Percentiles rank a stretch among this genome's conserved stretches.
Conservation (phyloP, 768 basidiomycete genomes). For the Omphalotus guepiniiformis region DNA sequence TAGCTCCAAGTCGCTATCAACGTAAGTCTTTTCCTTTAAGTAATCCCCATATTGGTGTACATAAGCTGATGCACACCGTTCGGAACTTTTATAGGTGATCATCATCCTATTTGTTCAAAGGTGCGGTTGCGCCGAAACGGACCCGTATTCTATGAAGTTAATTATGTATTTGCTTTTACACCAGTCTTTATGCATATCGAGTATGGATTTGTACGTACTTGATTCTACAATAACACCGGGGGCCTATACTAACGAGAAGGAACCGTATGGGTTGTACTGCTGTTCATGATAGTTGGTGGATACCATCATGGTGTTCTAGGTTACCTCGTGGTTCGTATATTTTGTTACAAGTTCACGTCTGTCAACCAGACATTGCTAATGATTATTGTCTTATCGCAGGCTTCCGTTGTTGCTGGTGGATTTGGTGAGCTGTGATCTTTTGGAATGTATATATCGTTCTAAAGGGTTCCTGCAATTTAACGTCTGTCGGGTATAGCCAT, state of each 20-base stretch:
- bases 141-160: not conserved
- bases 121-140: constrained; percentile 21
- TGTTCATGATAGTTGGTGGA: constrained; percentile 25
- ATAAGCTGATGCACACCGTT: not conserved
- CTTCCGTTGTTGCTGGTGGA: constrained; percentile 31
- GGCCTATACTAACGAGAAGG: not conserved
- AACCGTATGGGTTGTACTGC: not conserved
- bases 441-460: not conserved
- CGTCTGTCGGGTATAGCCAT: constrained; percentile 21
- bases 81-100: constrained; percentile 26
- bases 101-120: constrained; percentile 42
- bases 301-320: constrained; percentile 33
- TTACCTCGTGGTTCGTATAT: constrained; percentile 29
- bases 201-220: constrained; percentile 42
- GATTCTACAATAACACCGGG: not conserved
- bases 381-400: constrained; percentile 16
- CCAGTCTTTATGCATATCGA: constrained; percentile 40
- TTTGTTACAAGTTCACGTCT: constrained; percentile 16
- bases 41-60: not conserved
- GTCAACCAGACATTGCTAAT: not conserved
- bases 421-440: constrained; percentile 27
- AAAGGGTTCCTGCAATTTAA: not conserved
- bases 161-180: not conserved
- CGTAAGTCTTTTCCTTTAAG: constrained; percentile 21
- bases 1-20: constrained; percentile 42